Evolutionary conservation across 129 eudicot species (phyloP).

Genomic region (Apium graveolens): DNA sequence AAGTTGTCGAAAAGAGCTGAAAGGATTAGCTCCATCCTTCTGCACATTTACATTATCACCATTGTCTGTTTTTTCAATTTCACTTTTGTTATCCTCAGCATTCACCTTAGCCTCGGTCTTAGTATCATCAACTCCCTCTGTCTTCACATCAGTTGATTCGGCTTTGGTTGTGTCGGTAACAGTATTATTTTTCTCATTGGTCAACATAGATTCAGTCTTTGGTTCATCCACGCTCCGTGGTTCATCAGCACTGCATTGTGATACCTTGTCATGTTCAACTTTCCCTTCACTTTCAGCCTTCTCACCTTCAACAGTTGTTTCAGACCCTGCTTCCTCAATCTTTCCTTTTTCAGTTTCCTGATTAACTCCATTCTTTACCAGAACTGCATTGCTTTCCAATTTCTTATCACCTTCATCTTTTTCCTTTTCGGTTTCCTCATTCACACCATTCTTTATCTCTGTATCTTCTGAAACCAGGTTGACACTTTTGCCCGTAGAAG

Average conservation of each 20-base stretch:
- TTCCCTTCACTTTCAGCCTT: neutral
- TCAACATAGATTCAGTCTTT: constrained; percentile 11
- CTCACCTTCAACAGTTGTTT: constrained; percentile 5
- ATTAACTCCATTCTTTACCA: neutral
- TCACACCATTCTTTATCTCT: neutral
- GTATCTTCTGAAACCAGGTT: neutral
- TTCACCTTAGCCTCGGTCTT: constrained; percentile 15
- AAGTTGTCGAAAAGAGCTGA: constrained; percentile 76
- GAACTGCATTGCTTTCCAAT: neutral
- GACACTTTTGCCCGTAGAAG: neutral
- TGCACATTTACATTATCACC: constrained; percentile 17
- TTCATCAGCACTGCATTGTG: neutral
- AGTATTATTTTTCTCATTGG: constrained; percentile 9
- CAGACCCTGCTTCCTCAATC: neutral
- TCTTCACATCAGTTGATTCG: constrained; percentile 8
- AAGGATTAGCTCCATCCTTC: constrained; percentile 35
- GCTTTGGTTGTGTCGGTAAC: constrained; percentile 13
- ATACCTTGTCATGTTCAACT: neutral
- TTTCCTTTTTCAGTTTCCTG: neutral
- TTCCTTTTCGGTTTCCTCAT: neutral
- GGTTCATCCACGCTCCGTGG: neutral
- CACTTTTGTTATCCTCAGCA: constrained; percentile 17
- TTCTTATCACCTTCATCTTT: neutral
- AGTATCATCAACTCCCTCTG: constrained; percentile 16
- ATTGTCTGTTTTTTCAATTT: constrained; percentile 18